Evolutionary conservation across 805 yeast genomes (phyloP).

Genomic region (Metschnikowia bowlesiae): DNA sequence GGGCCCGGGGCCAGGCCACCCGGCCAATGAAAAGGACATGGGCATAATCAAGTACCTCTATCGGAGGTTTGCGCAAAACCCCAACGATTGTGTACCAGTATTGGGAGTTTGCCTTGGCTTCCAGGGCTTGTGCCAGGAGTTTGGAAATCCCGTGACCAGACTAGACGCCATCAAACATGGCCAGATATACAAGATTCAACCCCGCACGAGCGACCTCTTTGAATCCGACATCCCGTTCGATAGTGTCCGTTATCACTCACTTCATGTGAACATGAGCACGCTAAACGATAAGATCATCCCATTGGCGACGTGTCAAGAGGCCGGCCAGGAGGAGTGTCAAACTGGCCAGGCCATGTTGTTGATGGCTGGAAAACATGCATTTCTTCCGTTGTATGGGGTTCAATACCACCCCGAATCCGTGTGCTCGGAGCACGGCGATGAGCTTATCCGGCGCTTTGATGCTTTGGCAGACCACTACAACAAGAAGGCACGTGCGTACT

Average conservation of each 20-base stretch:
- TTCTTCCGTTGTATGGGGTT: conserved; percentile 79
- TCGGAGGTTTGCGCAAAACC: conserved; percentile 17
- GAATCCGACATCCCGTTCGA: conserved; percentile 35
- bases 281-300: conserved; percentile 43
- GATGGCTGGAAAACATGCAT: conserved; percentile 73
- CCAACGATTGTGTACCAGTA: conserved; percentile 47
- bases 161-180: conserved; percentile 75
- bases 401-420: conserved; percentile 97
- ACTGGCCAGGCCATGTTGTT: conserved; percentile 27
- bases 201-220: conserved; percentile 33
- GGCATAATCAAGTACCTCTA: conserved; percentile 68
- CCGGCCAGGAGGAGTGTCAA: too few species aligned
- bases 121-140: conserved; percentile 67
- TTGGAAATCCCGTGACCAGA: conserved; percentile 53
- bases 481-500: conserved; percentile 13
- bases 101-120: conserved; percentile 93
- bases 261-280: conserved; percentile 44
- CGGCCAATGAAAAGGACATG: conserved; percentile 54
- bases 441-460: conserved; percentile 62
- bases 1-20: conserved; percentile 99
- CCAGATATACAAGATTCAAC: conserved; percentile 57
- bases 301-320: conserved; percentile 53
- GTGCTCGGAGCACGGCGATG: conserved; percentile 66
- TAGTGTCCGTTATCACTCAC: conserved; percentile 87
- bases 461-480: conserved; percentile 38